A percentile compares a stretch with the other conserved stretches of the same genome.
Evolutionary conservation across 495 filamentous ascomycete species (phyloP).

Genomic region (Tuber calosporum): DNA sequence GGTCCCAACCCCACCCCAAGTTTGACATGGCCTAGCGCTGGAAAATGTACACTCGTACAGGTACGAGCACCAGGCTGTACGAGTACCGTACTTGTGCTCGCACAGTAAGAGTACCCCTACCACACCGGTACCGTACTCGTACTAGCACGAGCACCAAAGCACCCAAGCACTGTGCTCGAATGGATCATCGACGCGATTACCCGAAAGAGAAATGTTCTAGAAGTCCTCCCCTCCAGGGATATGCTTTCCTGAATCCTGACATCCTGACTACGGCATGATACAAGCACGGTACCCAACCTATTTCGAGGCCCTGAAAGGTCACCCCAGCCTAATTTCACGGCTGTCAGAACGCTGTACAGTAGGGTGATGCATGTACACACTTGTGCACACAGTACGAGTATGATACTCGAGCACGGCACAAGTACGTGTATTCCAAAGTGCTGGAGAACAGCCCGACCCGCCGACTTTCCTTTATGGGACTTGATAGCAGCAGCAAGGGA

Average conservation of each 20-base stretch:
- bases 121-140: too few species aligned
- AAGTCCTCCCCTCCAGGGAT: constrained; percentile 19
- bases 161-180: too few species aligned
- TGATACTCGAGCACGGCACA: too few species aligned
- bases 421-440: not conserved
- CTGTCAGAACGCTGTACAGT: constrained; percentile 3
- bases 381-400: too few species aligned
- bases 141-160: too few species aligned
- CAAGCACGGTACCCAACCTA: too few species aligned
- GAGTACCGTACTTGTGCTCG: too few species aligned
- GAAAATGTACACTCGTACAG: too few species aligned
- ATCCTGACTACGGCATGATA: constrained; percentile 13
- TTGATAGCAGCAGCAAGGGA: not conserved
- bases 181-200: constrained; percentile 24
- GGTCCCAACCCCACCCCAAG: constrained; percentile 29
- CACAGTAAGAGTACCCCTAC: too few species aligned
- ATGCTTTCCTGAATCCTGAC: not conserved
- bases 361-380: too few species aligned
- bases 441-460: not conserved
- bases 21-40: constrained; percentile 40
- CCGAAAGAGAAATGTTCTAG: constrained; percentile 38
- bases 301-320: not conserved
- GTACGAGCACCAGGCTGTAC: not conserved
- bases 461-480: constrained; percentile 4
- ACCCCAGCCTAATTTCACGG: not conserved